Evolutionary conservation across 2,329 filamentous ascomycete genomes (phyloP), one percentile per base, ranked within the genome.

Genomic region (Pseudocercospora macadamiae): DNA sequence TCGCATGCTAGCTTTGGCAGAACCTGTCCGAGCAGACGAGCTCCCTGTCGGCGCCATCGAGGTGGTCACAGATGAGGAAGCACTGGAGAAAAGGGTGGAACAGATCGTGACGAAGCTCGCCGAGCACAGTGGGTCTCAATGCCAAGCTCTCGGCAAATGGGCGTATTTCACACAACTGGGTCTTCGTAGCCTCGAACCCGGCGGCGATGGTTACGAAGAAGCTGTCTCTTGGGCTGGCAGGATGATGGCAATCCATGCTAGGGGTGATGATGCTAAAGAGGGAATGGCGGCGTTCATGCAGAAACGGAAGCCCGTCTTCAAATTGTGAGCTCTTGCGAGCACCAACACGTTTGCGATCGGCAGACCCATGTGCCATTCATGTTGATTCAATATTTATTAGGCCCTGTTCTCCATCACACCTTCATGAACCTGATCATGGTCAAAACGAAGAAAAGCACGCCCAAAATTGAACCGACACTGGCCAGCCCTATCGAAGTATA

Each of bases 401-500:
- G n/a, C n/a, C n/a, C n/a, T n/a, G n/a, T n/a, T n/a, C n/a, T n/a
- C n/a, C n/a, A n/a, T 21, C 16, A 39, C 9, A 39, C 9, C n/a
- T 9, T n/a, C 36, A 39, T 39, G n/a, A 39, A 39, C 5, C 36
- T 39, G 36, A 39, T 39, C 36, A 39, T 39, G 16, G 36, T 39
- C 16, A 39, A 4, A 10, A 39, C 36, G 36, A 69, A 68, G 54
- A 65, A 63, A 3, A 68, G 26, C 1, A 60, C 59, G 21, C 63
- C 61, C 2, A 70, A 58, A 16, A 69, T 55, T 5, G 70, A 62
- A 19, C 66, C 68, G 5, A 64, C 56, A 3, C 64, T 66, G 3
- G 63, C 63, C 23, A 71, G 60, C 2, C 63, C 67, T n/a, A 77
- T 70, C 0, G 69, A 73, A 37, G 77, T 66, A 60, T 76, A 79